phyloP scores from a whole-genome alignment of 2,329 filamentous ascomycete species.

The Tolypocladium capitatum region DNA sequence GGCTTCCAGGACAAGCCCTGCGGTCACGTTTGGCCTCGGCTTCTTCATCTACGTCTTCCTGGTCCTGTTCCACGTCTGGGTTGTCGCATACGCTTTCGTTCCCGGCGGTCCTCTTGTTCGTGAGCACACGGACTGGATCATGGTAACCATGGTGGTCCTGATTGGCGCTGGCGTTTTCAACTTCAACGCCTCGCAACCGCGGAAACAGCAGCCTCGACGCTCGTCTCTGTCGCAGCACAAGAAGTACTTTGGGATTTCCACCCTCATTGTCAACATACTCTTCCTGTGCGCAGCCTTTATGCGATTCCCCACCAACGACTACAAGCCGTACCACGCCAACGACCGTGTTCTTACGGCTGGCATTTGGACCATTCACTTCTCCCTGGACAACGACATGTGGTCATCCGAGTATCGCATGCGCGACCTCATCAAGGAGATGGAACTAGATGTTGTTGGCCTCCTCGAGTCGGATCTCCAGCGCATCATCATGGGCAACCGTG shows the following conservation, averaged over 20 bases:
- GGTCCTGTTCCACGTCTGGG: slow-evolving; percentile 96
- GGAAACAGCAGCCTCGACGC: slow-evolving; percentile 18
- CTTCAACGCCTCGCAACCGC: slow-evolving; percentile 38
- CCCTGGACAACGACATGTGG: slow-evolving; percentile 98
- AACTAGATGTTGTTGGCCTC: slow-evolving; percentile 92
- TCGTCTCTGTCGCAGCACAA: slow-evolving; percentile 28
- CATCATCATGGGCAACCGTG: slow-evolving; percentile 99
- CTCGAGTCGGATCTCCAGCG: slow-evolving; percentile 88
- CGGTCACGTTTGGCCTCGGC: slow-evolving; percentile 70
- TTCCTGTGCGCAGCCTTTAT: slow-evolving; percentile 72
- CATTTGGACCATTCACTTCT: slow-evolving; percentile 98
- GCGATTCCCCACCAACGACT: slow-evolving; percentile 86
- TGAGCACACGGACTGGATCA: slow-evolving; percentile 92
- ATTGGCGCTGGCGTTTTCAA: slow-evolving; percentile 80
- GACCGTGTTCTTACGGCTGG: slow-evolving; percentile 83
- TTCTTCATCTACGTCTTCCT: slow-evolving; percentile 89
- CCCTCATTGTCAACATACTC: slow-evolving; percentile 66
- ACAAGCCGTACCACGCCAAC: slow-evolving; percentile 76
- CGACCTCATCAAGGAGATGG: slow-evolving; percentile 81
- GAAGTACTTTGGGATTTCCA: slow-evolving; percentile 40
- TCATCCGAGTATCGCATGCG: slow-evolving; percentile 89
- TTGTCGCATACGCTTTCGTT: slow-evolving; percentile 95
- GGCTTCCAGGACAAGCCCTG: slow-evolving; percentile 65
- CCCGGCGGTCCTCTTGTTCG: slow-evolving; percentile 85
- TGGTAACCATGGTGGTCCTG: slow-evolving; percentile 71